Percentiles rank a stretch among this genome's conserved stretches.
These are phyloP conservation scores for Wilcoxina mikolae DNA, from an alignment of 495 filamentous ascomycete genomes.

Conservation along the genomic window DNA sequence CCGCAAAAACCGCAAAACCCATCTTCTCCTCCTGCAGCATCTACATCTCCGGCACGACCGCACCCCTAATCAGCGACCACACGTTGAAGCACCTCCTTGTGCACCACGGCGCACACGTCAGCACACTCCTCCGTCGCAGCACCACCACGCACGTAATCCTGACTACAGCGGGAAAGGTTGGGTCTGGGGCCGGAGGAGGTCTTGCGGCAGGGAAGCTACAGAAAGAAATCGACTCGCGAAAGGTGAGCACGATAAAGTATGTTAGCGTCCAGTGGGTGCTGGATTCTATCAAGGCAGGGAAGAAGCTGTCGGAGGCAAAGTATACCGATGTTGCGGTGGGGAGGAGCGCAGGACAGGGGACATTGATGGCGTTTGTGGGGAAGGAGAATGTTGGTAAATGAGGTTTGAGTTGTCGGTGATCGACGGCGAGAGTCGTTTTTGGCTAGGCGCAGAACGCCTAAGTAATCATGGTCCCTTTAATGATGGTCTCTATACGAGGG, in stretches of 20 bases:
- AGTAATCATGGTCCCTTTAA: no score
- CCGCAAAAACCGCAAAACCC: conserved; percentile 1
- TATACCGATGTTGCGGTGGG: conserved; percentile 34
- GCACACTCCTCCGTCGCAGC: conserved; percentile 51
- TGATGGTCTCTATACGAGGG: no score
- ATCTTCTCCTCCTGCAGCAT: conserved; percentile 33
- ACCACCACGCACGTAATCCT: conserved; percentile 79
- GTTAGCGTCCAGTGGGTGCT: conserved; percentile 74
- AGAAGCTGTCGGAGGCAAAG: conserved; percentile 54
- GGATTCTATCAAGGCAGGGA: conserved; percentile 63
- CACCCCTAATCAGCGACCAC: conserved; percentile 70
- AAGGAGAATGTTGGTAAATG: not conserved
- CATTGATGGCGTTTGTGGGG: not conserved
- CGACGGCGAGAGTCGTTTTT: no score
- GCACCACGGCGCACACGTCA: conserved; percentile 53
- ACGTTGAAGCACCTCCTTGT: conserved; percentile 65
- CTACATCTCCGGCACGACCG: conserved; percentile 80
- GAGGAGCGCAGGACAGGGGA: not conserved
- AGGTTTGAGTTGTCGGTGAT: no score
- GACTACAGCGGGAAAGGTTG: conserved; percentile 31
- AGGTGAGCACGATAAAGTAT: conserved; percentile 52
- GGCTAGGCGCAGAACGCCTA: no score
- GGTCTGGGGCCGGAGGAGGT: conserved; percentile 54
- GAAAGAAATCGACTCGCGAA: conserved; percentile 53
- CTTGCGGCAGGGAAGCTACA: conserved; percentile 69